Evolutionary conservation across 2,329 filamentous ascomycete species (phyloP).

Genomic region (Aspergillus sclerotialis): DNA sequence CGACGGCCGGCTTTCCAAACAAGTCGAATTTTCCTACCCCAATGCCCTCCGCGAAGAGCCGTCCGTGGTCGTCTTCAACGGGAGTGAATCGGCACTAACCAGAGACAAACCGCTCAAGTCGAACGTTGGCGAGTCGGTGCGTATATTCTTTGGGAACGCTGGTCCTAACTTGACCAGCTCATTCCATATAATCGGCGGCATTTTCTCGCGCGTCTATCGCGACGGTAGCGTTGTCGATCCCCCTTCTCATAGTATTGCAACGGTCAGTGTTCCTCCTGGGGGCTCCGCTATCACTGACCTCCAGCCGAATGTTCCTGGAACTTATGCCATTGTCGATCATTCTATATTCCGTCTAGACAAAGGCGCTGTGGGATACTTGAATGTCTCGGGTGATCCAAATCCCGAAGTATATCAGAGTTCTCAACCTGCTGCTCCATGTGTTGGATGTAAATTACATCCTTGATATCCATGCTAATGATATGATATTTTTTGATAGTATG

Average conservation of each 20-base stretch:
- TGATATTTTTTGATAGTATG: too few species aligned
- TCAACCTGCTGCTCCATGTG: conserved; percentile 20
- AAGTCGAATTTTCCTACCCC: conserved; percentile 30
- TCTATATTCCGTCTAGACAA: conserved; percentile 30
- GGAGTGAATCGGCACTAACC: conserved; percentile 25
- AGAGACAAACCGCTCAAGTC: conserved; percentile 24
- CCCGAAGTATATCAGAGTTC: conserved; percentile 21
- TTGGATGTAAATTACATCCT: conserved; percentile 26
- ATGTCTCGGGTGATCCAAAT: conserved; percentile 22
- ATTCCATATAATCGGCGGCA: conserved; percentile 25
- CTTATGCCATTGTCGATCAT: conserved; percentile 28
- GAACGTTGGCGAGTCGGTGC: conserved; percentile 20
- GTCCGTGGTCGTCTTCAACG: conserved; percentile 26
- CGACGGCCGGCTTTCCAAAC: conserved; percentile 19
- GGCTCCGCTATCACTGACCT: conserved; percentile 23
- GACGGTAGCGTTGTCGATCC: conserved; percentile 26
- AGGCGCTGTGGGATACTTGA: conserved; percentile 28
- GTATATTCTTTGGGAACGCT: conserved; percentile 31
- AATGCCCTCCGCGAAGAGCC: conserved; percentile 26
- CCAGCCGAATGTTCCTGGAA: conserved; percentile 26
- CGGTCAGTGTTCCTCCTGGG: conserved; percentile 21
- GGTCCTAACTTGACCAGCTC: conserved; percentile 29
- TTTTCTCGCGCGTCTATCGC: conserved; percentile 23
- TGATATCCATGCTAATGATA: too few species aligned
- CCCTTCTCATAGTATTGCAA: conserved; percentile 19